Conservation (phyloP, 768 basidiomycete genomes). For the Termitomyces sp. region DNA sequence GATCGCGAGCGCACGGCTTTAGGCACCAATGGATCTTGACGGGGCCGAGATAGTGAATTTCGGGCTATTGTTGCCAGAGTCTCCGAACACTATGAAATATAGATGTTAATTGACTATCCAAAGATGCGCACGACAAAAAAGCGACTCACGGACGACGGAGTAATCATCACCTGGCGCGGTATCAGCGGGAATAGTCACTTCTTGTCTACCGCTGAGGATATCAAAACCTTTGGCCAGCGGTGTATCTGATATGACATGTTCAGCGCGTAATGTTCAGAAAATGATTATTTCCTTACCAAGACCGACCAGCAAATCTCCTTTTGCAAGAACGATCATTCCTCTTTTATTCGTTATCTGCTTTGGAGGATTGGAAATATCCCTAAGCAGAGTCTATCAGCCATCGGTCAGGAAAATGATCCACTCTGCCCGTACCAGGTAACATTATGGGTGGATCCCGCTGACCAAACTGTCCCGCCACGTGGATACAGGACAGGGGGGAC, state of each 20-base stretch:
- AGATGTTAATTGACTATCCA: not conserved
- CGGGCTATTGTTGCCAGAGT: conserved; percentile 33
- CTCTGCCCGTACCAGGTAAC: conserved; percentile 38
- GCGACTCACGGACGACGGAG: conserved; percentile 32
- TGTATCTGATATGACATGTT: conserved; percentile 15
- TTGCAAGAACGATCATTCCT: conserved; percentile 39
- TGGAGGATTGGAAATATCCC: conserved; percentile 36
- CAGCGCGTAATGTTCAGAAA: not conserved
- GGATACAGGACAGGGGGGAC: conserved; percentile 38
- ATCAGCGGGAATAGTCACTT: conserved; percentile 30
- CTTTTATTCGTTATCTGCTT: conserved; percentile 40
- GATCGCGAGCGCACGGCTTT: not conserved
- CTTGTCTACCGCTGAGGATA: conserved; percentile 28
- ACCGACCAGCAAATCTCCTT: conserved; percentile 21
- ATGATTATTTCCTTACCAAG: conserved; percentile 19
- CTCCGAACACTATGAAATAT: conserved; percentile 22
- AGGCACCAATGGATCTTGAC: conserved; percentile 15
- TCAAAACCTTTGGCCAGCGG: conserved; percentile 30
- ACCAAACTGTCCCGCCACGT: conserved; percentile 30
- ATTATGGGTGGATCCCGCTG: conserved; percentile 28
- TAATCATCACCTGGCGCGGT: conserved; percentile 27
- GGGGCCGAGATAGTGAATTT: conserved; percentile 35
- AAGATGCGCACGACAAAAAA: not conserved
- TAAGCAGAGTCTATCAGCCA: conserved; percentile 11
- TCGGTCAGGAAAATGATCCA: not conserved